phyloP scores from a whole-genome alignment of 2,329 filamentous ascomycete species.

The Xylariaceae sp. region DNA sequence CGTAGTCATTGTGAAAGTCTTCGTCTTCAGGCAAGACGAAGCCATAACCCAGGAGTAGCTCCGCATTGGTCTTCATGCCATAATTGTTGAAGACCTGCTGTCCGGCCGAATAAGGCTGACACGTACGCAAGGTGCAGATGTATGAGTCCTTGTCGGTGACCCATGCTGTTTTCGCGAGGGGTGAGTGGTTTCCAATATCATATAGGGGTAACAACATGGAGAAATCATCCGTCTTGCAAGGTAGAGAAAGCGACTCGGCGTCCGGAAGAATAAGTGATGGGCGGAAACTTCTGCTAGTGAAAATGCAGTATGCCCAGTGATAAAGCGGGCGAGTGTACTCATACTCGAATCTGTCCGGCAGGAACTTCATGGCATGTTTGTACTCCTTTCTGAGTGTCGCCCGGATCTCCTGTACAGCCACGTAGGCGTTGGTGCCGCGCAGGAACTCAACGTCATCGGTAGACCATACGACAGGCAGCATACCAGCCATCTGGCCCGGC shows the following conservation, averaged over 20 bases:
- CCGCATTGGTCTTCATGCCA: slow-evolving; percentile 67
- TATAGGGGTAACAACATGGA: slow-evolving; percentile 65
- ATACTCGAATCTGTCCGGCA: slow-evolving; percentile 32
- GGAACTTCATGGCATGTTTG: slow-evolving; percentile 37
- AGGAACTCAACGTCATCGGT: slow-evolving; percentile 54
- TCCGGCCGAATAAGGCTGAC: slow-evolving; percentile 43
- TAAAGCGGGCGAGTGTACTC: slow-evolving; percentile 49
- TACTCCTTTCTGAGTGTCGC: slow-evolving; percentile 43
- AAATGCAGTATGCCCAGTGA: slow-evolving; percentile 60
- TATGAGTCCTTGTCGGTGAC: slow-evolving; percentile 38
- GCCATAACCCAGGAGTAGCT: slow-evolving; percentile 60
- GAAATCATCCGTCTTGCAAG: slow-evolving; percentile 52
- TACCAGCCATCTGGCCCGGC: slow-evolving; percentile 44
- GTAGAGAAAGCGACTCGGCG: slow-evolving; percentile 30
- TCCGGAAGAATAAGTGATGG: slow-evolving; percentile 51
- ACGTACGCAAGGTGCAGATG: slow-evolving; percentile 41
- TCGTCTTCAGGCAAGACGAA: slow-evolving; percentile 49
- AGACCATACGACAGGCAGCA: slow-evolving; percentile 62
- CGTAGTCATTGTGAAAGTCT: slow-evolving; percentile 54
- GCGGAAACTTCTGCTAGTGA: slow-evolving; percentile 60
- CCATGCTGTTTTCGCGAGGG: slow-evolving; percentile 53
- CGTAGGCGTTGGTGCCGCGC: slow-evolving; percentile 30
- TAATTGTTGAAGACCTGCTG: slow-evolving; percentile 58
- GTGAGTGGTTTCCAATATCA: slow-evolving; percentile 67
- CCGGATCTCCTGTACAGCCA: slow-evolving; percentile 38